Conservation (phyloP, 768 basidiomycete genomes). For the Dacryopinax spathularia region DNA sequence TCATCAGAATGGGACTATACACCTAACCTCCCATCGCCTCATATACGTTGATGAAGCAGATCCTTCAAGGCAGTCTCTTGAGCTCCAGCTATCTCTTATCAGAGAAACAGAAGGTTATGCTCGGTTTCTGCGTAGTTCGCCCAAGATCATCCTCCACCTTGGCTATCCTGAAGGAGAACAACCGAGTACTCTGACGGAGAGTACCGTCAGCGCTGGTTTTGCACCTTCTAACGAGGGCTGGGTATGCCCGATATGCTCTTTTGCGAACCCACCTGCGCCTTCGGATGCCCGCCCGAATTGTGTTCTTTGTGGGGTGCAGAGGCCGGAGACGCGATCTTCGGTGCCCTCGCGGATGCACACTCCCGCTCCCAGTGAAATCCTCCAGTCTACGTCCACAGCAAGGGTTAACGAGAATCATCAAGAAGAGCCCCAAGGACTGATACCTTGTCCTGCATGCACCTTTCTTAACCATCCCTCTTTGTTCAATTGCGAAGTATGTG, state of each 20-base stretch:
- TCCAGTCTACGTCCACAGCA: not conserved
- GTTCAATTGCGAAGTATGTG: constrained; percentile 71
- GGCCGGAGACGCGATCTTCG: not conserved
- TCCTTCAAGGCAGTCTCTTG: constrained; percentile 42
- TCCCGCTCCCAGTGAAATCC: constrained; percentile 13
- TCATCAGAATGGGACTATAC: constrained; percentile 59
- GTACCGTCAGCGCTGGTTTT: constrained; percentile 5
- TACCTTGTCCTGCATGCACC: constrained; percentile 76
- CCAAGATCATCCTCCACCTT: constrained; percentile 75
- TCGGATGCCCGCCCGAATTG: constrained; percentile 30
- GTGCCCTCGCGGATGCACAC: not conserved
- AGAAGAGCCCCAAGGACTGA: constrained; percentile 20
- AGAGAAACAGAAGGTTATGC: constrained; percentile 74
- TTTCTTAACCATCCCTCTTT: constrained; percentile 77
- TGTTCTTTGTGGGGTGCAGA: constrained; percentile 65
- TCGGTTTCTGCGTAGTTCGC: constrained; percentile 74
- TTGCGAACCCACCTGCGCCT: constrained; percentile 58
- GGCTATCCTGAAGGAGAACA: constrained; percentile 7
- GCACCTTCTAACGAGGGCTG: constrained; percentile 35
- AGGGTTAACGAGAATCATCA: not conserved
- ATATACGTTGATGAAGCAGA: constrained; percentile 56
- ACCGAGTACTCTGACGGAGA: not conserved
- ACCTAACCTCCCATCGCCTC: constrained; percentile 69
- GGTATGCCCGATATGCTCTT: constrained; percentile 83
- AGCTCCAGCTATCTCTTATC: constrained; percentile 49